Base-by-base conservation (phyloP, 805 yeast species). In the Candida andamanensis region DNA sequence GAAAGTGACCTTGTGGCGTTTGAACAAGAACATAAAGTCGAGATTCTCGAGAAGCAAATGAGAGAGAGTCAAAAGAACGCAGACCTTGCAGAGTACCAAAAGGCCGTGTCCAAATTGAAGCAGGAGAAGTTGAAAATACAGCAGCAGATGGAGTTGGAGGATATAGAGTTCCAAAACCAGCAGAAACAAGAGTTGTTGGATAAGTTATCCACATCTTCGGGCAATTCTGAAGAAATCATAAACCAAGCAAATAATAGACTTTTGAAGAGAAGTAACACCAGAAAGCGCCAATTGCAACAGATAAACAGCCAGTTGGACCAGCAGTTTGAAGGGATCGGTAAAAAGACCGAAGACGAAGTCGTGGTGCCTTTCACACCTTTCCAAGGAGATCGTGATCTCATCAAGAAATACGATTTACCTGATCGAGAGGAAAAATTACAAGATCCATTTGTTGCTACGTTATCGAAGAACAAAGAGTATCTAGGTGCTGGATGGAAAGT, bases 311-410 rank as follows among this genome's bases (percentile, higher is more conserved):
- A 80, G 44, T 49, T 64, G 33, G 70, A 65, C 33, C 60, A 56
- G 28, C 61, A 56, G 40, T 60, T 62, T 35, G 54, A 60, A 41
- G 44, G 49, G 36, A 40, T 51, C 37, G 15, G 25, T 15, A 24
- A 29, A 26, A 30, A 26, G 17, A 17, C 12, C 7, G 56, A 50
- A 17, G 50, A 37, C 8, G 52, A 40, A 11, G 33, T 29, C 26
- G 37, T 36, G 24, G 44, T 55, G 6, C 97, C 97, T 12, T 90
- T 89, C 55, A 87, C 97, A 8, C 97, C 97, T 6, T 90, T 90
- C 60, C 78, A 80, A 50, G 97, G 97, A 27, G 97, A 90, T 58
- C 69, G 92, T 39, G 79, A 81, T 37, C 39, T 62, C 6, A 57
- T 64, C 15, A 66, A 67, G 33, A 66, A 72, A 17, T 87, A 76